phyloP scores from a whole-genome alignment of 1,284 basidiomycete species.

The Hypsizygus ulmarius region DNA sequence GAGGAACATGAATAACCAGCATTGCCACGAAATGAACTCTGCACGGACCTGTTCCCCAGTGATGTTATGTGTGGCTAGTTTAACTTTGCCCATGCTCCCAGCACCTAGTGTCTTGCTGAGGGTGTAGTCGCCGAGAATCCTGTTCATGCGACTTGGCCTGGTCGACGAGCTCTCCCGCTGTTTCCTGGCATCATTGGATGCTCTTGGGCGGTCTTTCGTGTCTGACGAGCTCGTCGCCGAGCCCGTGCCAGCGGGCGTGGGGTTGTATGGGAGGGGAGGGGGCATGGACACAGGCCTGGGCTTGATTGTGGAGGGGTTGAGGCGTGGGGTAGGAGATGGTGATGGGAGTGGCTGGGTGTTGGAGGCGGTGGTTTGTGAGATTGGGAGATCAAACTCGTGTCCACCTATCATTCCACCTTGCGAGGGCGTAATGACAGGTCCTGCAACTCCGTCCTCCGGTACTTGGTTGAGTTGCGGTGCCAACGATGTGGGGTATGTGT shows the following conservation, averaged over 20 bases:
- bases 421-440: conserved; percentile 44
- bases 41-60: conserved; percentile 87
- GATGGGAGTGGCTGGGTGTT: conserved; percentile 17
- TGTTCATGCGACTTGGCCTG: conserved; percentile 44
- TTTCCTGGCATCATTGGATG: conserved; percentile 17
- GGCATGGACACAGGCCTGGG: conserved; percentile 40
- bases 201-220: conserved; percentile 30
- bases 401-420: conserved; percentile 59
- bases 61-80: conserved; percentile 87
- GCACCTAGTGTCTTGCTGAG: conserved; percentile 97
- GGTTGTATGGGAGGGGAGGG: conserved; percentile 16
- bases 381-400: conserved; percentile 57
- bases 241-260: conserved; percentile 24
- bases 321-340: background rate
- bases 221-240: conserved; percentile 29
- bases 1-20: conserved; percentile 1
- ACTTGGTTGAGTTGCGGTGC: conserved; percentile 39
- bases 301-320: conserved; percentile 30
- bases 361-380: conserved; percentile 26
- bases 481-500: conserved; percentile 32
- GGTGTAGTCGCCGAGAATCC: conserved; percentile 90
- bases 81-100: conserved; percentile 99
- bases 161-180: conserved; percentile 24
- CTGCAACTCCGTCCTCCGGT: conserved; percentile 40
- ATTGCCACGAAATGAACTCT: conserved; percentile 4